Evolutionary conservation across 169 alveolate species (phyloP).

Genomic region (Neospora caninum): DNA sequence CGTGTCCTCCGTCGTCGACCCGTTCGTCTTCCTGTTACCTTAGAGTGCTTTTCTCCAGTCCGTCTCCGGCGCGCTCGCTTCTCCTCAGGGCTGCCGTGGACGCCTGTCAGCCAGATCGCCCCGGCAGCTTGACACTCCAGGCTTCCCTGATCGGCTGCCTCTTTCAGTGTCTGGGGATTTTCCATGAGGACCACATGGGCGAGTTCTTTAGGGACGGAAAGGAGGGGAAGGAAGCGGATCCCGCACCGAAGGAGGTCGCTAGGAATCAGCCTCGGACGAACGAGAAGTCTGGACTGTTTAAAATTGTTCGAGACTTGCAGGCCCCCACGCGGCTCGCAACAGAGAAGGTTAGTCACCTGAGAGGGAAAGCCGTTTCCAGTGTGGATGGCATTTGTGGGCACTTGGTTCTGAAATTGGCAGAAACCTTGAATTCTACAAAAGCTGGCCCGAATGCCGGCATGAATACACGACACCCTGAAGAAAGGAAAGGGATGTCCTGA

Average conservation of each 20-base stretch:
- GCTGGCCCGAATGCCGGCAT: too few relatives aligned
- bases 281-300: neutral
- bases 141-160: neutral
- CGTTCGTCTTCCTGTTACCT: too few relatives aligned
- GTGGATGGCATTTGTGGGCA: too few relatives aligned
- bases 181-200: conserved; percentile 37
- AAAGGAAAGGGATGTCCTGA: too few relatives aligned
- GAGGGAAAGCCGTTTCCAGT: too few relatives aligned
- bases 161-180: conserved; percentile 6
- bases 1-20: too few relatives aligned
- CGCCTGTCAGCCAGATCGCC: neutral
- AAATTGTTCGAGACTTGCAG: neutral
- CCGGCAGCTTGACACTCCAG: conserved; percentile 9
- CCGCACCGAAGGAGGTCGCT: neutral
- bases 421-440: too few relatives aligned
- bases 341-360: neutral
- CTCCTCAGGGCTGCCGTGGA: conserved; percentile 24
- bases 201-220: neutral
- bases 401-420: too few relatives aligned
- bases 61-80: neutral
- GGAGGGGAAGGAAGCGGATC: neutral
- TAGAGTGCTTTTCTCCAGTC: neutral
- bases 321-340: neutral
- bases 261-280: too few relatives aligned
- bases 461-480: too few relatives aligned